A percentile compares a stretch with the other conserved stretches of the same genome.
phyloP scores from a whole-genome alignment of 164 flowering plant species.

The Tinospora cordifolia region DNA sequence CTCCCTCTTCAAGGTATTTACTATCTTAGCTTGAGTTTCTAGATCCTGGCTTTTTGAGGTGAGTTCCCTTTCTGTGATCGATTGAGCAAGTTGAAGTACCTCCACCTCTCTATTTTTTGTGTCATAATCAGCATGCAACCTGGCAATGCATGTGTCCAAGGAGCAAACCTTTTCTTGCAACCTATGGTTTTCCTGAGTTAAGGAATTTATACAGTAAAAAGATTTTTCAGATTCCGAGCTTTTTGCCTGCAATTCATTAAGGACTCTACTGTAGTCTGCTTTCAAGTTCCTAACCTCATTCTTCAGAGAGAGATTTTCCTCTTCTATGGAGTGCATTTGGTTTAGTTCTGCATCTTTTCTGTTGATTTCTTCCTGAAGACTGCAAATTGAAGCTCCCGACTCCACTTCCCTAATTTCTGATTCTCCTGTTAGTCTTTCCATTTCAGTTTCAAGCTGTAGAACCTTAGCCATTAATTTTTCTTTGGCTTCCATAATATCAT shows the following conservation, averaged over 20 bases:
- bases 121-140: constrained; percentile 33
- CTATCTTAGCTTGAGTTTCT: constrained; percentile 18
- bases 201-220: constrained; percentile 11
- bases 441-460: constrained; percentile 29
- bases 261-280: constrained; percentile 27
- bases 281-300: constrained; percentile 30
- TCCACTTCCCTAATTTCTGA: constrained; percentile 32
- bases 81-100: constrained; percentile 32
- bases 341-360: constrained; percentile 30
- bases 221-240: constrained; percentile 35
- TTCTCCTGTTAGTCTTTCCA: constrained; percentile 23
- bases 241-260: constrained; percentile 38
- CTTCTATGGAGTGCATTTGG: constrained; percentile 26
- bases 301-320: constrained; percentile 33
- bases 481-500: constrained; percentile 26
- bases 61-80: constrained; percentile 30
- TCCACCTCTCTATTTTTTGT: constrained; percentile 28
- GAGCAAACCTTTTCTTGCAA: constrained; percentile 33
- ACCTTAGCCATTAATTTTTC: constrained; percentile 23
- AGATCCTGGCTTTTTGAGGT: constrained; percentile 29
- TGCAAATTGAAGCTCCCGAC: constrained; percentile 23
- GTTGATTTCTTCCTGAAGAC: constrained; percentile 33
- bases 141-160: constrained; percentile 37
- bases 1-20: constrained; percentile 33
- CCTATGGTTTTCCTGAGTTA: constrained; percentile 28